A percentile compares a stretch with the other conserved stretches of the same genome.
Evolutionary conservation across 169 alveolate genomes (phyloP).

Genomic region (Miamiensis avidus): DNA sequence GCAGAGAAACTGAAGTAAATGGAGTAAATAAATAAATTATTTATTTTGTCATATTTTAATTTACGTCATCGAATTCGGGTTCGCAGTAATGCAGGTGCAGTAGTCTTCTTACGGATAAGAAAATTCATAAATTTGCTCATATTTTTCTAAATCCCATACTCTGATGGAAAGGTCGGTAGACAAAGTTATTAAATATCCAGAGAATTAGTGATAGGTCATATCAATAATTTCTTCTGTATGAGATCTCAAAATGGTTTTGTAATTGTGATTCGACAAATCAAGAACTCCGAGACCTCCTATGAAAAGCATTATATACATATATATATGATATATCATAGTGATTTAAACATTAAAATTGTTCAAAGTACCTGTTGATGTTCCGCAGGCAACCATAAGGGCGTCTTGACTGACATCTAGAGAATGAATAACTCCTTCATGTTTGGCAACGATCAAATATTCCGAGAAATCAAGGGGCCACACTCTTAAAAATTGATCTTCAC

Average conservation of each 20-base stretch:
- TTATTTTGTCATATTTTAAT: no score
- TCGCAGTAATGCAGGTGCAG: slow-evolving; percentile 71
- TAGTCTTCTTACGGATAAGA: slow-evolving; percentile 74
- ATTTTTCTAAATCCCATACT: slow-evolving; percentile 81
- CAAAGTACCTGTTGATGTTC: slow-evolving; percentile 88
- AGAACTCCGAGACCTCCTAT: slow-evolving; percentile 70
- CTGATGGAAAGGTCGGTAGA: slow-evolving; percentile 82
- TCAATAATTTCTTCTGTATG: slow-evolving; percentile 81
- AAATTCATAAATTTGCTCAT: slow-evolving; percentile 78
- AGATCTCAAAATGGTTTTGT: slow-evolving; percentile 86
- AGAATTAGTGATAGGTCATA: slow-evolving; percentile 65
- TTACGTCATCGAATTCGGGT: slow-evolving; percentile 59
- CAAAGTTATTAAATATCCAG: slow-evolving; percentile 72
- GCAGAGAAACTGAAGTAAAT: slow-evolving; percentile 60
- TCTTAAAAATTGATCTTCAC: slow-evolving; percentile 84
- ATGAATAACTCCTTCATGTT: slow-evolving; percentile 86
- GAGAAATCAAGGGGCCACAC: slow-evolving; percentile 91
- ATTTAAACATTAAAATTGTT: no score
- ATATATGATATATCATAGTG: no score
- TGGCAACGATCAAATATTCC: slow-evolving; percentile 86
- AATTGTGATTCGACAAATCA: slow-evolving; percentile 79
- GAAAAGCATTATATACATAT: no score
- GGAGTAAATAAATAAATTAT: no score
- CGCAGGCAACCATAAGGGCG: slow-evolving; percentile 87
- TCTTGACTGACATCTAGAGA: slow-evolving; percentile 87